phyloP scores from a whole-genome alignment of 106 monocot genomes.

The Dioscorea zingiberensis region DNA sequence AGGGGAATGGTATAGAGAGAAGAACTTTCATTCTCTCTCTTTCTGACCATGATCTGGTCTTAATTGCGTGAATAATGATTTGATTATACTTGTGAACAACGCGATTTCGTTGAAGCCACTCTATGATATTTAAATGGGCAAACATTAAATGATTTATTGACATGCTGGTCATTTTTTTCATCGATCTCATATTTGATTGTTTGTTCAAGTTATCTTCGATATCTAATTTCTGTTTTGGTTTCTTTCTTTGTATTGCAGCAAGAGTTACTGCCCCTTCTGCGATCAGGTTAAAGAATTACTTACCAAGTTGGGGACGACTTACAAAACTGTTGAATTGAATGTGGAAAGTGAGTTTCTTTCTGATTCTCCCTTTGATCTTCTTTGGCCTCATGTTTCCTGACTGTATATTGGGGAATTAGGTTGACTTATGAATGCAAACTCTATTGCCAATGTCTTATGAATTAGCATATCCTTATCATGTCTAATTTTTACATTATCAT shows the following conservation, averaged over 20 bases:
- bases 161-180: background rate
- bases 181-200: background rate
- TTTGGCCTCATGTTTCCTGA: background rate
- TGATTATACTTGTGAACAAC: too few species aligned
- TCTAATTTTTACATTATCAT: background rate
- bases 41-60: background rate
- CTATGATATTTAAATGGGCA: background rate
- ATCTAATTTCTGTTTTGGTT: background rate
- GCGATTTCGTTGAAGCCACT: background rate
- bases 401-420: background rate
- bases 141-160: background rate
- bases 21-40: background rate
- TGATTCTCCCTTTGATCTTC: background rate
- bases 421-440: background rate
- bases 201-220: background rate
- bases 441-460: background rate
- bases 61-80: too few species aligned
- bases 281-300: conserved; percentile 64
- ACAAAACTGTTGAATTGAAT: conserved; percentile 64
- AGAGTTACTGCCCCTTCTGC: conserved; percentile 75
- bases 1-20: background rate
- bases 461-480: background rate
- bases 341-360: conserved; percentile 53
- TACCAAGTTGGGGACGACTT: conserved; percentile 44
- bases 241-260: conserved; percentile 46